Percentiles rank a stretch among this genome's conserved stretches.
phyloP scores from a whole-genome alignment of 108 stramenopile species.

The Nitzschia sp. region DNA sequence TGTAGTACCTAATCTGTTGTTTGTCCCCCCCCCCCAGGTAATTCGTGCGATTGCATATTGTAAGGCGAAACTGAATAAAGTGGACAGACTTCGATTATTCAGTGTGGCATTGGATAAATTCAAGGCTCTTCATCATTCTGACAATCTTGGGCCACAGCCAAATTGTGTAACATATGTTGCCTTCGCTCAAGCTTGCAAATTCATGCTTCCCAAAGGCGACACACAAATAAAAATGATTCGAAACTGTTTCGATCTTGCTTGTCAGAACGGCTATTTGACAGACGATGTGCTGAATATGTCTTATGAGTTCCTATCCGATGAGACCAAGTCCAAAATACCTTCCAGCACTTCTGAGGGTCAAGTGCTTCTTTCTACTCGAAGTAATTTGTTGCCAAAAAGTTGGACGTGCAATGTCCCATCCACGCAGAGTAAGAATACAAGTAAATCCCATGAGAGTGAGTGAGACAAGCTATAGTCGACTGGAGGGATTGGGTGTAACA shows the following conservation, averaged over 20 bases:
- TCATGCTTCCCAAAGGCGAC: slow-evolving; percentile 27
- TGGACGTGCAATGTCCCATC: no score
- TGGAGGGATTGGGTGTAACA: slow-evolving; percentile 10
- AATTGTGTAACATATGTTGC: slow-evolving; percentile 24
- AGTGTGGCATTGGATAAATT: slow-evolving; percentile 20
- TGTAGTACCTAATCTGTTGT: background rate
- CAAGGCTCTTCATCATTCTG: slow-evolving; percentile 23
- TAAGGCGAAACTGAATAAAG: background rate
- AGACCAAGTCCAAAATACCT: background rate
- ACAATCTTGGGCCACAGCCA: background rate
- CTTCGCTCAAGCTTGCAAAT: slow-evolving; percentile 29
- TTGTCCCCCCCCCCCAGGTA: background rate
- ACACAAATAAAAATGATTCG: slow-evolving; percentile 13
- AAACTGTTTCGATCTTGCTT: slow-evolving; percentile 26
- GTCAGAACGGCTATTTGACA: slow-evolving; percentile 23
- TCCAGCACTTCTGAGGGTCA: background rate
- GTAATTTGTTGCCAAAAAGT: no score
- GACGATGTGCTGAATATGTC: background rate
- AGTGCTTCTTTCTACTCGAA: no score
- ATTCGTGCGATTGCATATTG: background rate
- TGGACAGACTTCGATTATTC: slow-evolving; percentile 3
- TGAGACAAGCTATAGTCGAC: background rate
- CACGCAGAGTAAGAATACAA: no score
- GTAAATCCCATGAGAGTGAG: no score
- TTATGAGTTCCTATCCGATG: slow-evolving; percentile 1